Evolutionary conservation across 805 yeast genomes (phyloP).

Genomic region (Diddensiella santjacobensis): DNA sequence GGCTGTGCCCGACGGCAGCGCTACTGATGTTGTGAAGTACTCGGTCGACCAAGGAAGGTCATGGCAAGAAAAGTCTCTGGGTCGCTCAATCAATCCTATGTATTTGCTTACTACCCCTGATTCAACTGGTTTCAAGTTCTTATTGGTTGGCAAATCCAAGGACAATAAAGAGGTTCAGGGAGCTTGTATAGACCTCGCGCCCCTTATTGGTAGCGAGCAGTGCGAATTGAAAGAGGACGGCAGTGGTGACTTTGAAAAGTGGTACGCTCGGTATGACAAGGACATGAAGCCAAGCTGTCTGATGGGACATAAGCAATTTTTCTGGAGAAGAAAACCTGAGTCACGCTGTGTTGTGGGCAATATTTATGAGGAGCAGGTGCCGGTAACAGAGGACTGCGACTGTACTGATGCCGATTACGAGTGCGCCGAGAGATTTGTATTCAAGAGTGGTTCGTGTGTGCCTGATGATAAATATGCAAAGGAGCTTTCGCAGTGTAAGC

Average conservation of each 20-base stretch:
- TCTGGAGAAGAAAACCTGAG: conserved; percentile 57
- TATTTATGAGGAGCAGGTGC: conserved; percentile 36
- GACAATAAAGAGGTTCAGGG: conserved; percentile 38
- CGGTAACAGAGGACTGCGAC: conserved; percentile 52
- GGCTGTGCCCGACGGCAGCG: conserved; percentile 43
- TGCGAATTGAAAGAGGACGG: conserved; percentile 37
- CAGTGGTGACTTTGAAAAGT: conserved; percentile 58
- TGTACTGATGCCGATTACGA: conserved; percentile 69
- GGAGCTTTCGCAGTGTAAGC: conserved; percentile 25
- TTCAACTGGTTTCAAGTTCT: conserved; percentile 60
- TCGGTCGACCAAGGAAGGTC: conserved; percentile 71
- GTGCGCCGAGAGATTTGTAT: conserved; percentile 45
- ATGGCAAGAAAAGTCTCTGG: conserved; percentile 55
- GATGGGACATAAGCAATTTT: conserved; percentile 63
- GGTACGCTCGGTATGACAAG: conserved; percentile 46
- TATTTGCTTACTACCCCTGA: conserved; percentile 58
- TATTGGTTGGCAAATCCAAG: conserved; percentile 42
- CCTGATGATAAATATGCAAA: conserved; percentile 33
- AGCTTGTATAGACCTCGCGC: conserved; percentile 52
- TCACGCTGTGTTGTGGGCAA: conserved; percentile 58
- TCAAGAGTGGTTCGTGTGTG: conserved; percentile 46
- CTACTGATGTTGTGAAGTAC: conserved; percentile 41
- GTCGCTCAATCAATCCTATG: conserved; percentile 39
- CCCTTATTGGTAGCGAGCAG: conserved; percentile 23
- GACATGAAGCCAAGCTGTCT: conserved; percentile 47